Percentiles rank a stretch among this genome's conserved stretches.
These are phyloP conservation scores for Bolboschoenus planiculmis DNA, from an alignment of 176 grass and related monocot genomes.

Conservation along the genomic window DNA sequence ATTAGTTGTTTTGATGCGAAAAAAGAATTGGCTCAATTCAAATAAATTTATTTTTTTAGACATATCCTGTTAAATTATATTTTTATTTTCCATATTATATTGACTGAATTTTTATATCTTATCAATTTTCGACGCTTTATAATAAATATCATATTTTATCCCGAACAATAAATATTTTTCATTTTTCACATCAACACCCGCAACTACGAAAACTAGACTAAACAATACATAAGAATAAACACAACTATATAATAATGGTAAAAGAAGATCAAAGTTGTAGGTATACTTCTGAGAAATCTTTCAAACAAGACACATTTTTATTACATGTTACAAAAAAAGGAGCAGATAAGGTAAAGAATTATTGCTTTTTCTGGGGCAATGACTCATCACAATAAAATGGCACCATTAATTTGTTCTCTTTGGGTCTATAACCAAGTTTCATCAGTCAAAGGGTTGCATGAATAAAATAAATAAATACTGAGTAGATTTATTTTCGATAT, in stretches of 20 bases:
- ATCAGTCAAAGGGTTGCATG: constrained; percentile 23
- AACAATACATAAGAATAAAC: neutral
- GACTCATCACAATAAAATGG: constrained; percentile 24
- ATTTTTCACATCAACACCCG: too few species aligned
- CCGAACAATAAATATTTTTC: too few species aligned
- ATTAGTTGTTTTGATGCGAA: too few species aligned
- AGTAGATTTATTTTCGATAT: constrained; percentile 19
- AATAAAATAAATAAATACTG: constrained; percentile 10
- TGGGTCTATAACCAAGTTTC: constrained; percentile 5
- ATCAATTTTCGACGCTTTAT: neutral
- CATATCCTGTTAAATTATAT: neutral
- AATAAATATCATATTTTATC: neutral
- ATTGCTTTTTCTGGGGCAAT: constrained; percentile 7
- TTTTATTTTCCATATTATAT: neutral
- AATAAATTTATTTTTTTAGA: neutral
- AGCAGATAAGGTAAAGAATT: constrained; percentile 1
- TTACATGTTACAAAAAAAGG: neutral
- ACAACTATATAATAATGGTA: neutral
- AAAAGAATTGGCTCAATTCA: neutral
- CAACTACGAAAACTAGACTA: too few species aligned
- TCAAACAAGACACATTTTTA: neutral
- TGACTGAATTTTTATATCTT: neutral
- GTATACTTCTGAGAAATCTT: neutral
- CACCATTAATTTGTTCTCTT: constrained; percentile 34
- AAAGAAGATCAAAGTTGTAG: neutral